Evolutionary conservation across 257 asterid genomes (phyloP), one percentile per base, ranked within the genome.

Genomic region (Echites panduratus): DNA sequence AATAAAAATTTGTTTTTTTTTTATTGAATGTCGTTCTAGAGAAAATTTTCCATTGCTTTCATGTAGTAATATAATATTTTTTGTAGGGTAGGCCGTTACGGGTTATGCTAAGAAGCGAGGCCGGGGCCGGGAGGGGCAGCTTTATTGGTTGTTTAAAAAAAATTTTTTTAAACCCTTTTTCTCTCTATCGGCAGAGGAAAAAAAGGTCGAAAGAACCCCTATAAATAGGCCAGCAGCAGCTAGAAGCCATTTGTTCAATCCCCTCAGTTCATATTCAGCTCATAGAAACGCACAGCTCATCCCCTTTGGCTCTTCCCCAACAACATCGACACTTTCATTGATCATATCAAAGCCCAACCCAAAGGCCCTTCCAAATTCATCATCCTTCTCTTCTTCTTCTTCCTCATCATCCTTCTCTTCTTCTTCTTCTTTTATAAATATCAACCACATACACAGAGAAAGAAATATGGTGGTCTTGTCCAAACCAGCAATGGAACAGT

Each of bases 401-500:
- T 9, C 40, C 7, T 9, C 20, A 19, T 11, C 11, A 17, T 43
- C 41, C n/a, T 29, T 40, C 3, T 9, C 57, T 14, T 35, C 10
- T 2, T 26, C 17, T 12, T 35, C 38, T 12, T 5, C n/a, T 52
- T 0, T 22, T 19, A 43, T 53, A 38, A 45, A 43, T 32, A 32
- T 8, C 64, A 20, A 20, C 13, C 8, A 49, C 26, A 45, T 14
- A 1, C n/a, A n/a, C n/a, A n/a, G n/a, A n/a, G n/a, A 29, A 67
- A 2, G 9, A 32, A 76, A 72, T 10, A 83, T 85, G 88, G 82
- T 87, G 73, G 85, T 83, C 20, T 81, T 81, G 20, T 50, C 73
- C 24, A 75, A 65, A 66, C 77, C 69, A 20, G 70, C 78, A 70
- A 74, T 77, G 71, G 80, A 75, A 66, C 82, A 81, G 76, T 81